Evolutionary conservation across 1,284 basidiomycete genomes (phyloP), one percentile per base, ranked within the genome.

Genomic region (Pholiota adiposa): DNA sequence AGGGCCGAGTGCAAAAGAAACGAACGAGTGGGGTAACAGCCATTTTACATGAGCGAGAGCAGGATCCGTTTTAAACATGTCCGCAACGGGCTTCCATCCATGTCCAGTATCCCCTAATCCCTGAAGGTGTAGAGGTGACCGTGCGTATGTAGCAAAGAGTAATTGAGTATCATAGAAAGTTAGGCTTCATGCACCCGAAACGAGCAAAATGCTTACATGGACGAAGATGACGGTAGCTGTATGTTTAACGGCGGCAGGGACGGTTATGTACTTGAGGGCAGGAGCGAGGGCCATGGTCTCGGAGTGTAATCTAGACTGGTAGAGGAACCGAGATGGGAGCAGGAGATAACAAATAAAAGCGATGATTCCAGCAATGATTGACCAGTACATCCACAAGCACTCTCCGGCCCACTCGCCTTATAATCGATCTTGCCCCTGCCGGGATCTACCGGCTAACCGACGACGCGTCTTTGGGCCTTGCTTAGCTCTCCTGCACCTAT

Each of bases 191-290:
- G 34, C 38, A 31, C 56, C 40, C 53, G 41, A 57, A 36, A 29
- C 12, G 43, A 43, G 51, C 36, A 29, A 43, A 9, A 48, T n/a
- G 76, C 87, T 67, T 72, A 94, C 92, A 81, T 97, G 95, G 36
- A 93, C 77, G 73, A 96, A 94, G 69, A 97, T 92, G 64, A 96
- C 86, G 1, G 93, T 95, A 3, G 93, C 93, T 2, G 91, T 89
- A 73, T 96, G 94, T 64, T 83, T 86, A 38, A 77, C 69, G 44
- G 77, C 69, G 23, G 91, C 79, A 21, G 81, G 77, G 34, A 92
- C 59, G 56, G 69, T 63, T 33, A 69, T 58, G 51, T 57, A 67
- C 56, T 63, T 59, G 55, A 64, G 63, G 56, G 56, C 44, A 53
- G 66, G 67, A 60, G 57, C 66, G 44, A 58, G 54, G 41, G 66